Evolutionary conservation across 352 stramenopile genomes (phyloP).

Genomic region (Globisporangium iwayamae): DNA sequence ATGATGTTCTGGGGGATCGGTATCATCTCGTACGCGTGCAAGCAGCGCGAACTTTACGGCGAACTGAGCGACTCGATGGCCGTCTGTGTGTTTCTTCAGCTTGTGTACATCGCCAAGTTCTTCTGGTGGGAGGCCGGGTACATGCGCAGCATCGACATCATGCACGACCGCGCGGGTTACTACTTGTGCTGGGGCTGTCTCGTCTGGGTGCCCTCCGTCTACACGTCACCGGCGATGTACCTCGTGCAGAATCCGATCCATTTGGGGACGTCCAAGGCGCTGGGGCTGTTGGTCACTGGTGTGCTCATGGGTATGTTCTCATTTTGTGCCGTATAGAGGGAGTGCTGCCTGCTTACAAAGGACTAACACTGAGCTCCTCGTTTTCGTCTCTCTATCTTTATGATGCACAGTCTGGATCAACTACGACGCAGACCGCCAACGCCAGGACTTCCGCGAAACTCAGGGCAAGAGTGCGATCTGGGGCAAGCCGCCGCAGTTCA

Average conservation of each 20-base stretch:
- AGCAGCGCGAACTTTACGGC: constrained; percentile 77
- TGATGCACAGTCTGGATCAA: constrained; percentile 85
- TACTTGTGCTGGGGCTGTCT: constrained; percentile 97
- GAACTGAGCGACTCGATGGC: constrained; percentile 87
- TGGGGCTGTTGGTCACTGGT: constrained; percentile 61
- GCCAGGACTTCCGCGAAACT: constrained; percentile 88
- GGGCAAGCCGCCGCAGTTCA: constrained; percentile 89
- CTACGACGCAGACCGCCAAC: constrained; percentile 94
- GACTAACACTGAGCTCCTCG: background rate
- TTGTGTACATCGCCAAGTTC: constrained; percentile 97
- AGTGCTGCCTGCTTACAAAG: background rate
- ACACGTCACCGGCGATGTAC: constrained; percentile 94
- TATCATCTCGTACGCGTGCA: constrained; percentile 89
- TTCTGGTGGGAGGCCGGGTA: constrained; percentile 96
- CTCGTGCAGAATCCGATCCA: constrained; percentile 88
- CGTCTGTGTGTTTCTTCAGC: constrained; percentile 83
- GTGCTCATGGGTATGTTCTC: constrained; percentile 67
- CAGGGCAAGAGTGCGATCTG: constrained; percentile 89
- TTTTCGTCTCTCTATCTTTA: constrained; percentile 3
- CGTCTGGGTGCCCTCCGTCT: constrained; percentile 96
- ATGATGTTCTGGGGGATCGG: constrained; percentile 97
- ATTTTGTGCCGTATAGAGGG: constrained; percentile 18
- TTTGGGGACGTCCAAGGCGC: constrained; percentile 36
- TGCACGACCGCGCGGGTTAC: constrained; percentile 92
- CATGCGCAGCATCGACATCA: constrained; percentile 98